These are phyloP conservation scores for Mitragyna speciosa DNA, from an alignment of 257 asterid genomes.

Conservation along the genomic window DNA sequence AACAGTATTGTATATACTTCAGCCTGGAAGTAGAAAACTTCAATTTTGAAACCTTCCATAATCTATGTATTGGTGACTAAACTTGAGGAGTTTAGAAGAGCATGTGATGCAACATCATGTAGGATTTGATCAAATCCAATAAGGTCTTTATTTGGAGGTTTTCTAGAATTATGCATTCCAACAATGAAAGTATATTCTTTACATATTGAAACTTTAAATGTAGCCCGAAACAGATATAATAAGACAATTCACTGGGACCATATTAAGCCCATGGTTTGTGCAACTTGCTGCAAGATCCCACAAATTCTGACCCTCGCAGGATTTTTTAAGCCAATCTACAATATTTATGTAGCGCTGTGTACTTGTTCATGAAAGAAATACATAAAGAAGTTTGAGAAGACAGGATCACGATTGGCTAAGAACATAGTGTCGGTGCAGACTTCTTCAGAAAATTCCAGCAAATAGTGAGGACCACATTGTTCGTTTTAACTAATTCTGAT, in stretches of 20 bases:
- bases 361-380: not conserved
- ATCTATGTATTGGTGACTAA: not conserved
- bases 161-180: not conserved
- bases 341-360: not conserved
- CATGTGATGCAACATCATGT: not conserved
- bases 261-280: not conserved
- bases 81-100: not conserved
- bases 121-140: not conserved
- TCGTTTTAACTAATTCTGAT: not conserved
- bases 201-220: not conserved
- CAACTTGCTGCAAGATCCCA: conserved; percentile 9
- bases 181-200: not conserved
- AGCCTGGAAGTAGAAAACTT: not conserved
- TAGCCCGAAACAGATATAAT: not conserved
- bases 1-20: too few relatives aligned
- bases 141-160: not conserved
- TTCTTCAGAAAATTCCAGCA: not conserved
- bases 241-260: conserved; percentile 4
- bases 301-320: not conserved
- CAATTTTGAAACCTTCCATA: not conserved
- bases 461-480: conserved; percentile 10
- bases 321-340: conserved; percentile 1
- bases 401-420: not conserved
- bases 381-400: not conserved
- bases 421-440: not conserved